Percentiles rank a stretch among this genome's conserved stretches.
phyloP scores from a whole-genome alignment of 2,329 filamentous ascomycete species.

The Fusarium piperis region DNA sequence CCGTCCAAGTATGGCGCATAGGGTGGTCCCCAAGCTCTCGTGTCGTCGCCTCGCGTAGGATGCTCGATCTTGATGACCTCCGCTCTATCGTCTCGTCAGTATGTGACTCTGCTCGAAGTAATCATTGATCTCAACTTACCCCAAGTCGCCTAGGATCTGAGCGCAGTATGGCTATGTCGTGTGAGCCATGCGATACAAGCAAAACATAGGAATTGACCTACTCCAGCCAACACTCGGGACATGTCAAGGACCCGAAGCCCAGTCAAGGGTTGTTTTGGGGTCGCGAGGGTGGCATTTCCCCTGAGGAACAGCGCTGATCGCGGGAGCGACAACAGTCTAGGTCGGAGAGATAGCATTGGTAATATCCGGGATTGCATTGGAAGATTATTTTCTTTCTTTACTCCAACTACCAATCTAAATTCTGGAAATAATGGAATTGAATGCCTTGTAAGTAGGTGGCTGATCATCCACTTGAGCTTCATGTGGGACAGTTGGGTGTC shows the following conservation, averaged over 20 bases:
- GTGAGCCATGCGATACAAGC: not conserved
- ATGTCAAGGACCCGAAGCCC: slow-evolving; percentile 92
- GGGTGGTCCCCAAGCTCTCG: slow-evolving; percentile 92
- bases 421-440: not conserved
- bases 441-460: not conserved
- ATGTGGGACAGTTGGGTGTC: not conserved
- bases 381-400: not conserved
- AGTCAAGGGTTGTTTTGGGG: not conserved
- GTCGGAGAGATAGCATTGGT: not conserved
- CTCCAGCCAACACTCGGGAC: slow-evolving; percentile 92
- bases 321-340: not conserved
- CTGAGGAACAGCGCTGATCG: not conserved
- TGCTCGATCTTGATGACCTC: slow-evolving; percentile 98
- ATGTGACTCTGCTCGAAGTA: not conserved
- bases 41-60: slow-evolving; percentile 89
- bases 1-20: slow-evolving; percentile 79
- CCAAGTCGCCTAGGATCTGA: slow-evolving; percentile 93
- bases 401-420: not conserved
- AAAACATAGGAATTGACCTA: slow-evolving; percentile 57
- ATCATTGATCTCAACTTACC: slow-evolving; percentile 67
- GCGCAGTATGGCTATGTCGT: slow-evolving; percentile 85
- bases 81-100: slow-evolving; percentile 64
- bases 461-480: not conserved
- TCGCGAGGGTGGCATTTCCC: not conserved
- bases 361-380: not conserved